Conservation (phyloP, 768 basidiomycete species). For the Terana coerulea region DNA sequence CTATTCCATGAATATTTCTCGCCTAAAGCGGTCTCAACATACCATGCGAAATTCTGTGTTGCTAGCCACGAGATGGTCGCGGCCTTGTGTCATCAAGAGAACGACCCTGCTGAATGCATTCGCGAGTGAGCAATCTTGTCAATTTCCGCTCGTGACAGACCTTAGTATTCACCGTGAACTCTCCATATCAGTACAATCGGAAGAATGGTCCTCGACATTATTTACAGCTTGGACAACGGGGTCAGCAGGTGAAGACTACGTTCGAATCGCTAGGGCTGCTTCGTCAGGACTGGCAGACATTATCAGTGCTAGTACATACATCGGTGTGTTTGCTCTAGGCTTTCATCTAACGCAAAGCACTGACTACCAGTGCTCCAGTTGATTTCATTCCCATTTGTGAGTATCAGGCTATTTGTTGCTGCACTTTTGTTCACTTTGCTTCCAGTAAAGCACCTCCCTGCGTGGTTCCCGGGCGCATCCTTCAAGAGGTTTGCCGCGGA, state of each 20-base stretch:
- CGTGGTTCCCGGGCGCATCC: not conserved
- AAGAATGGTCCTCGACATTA: not conserved
- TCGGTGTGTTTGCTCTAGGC: no score
- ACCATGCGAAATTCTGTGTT: not conserved
- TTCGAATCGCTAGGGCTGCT: no score
- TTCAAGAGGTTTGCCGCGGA: conserved; percentile 39
- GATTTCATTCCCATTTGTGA: conserved; percentile 4
- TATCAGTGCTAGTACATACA: no score
- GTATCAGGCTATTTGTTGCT: not conserved
- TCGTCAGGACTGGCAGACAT: no score
- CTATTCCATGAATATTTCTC: conserved; percentile 12
- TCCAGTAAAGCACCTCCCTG: conserved; percentile 3
- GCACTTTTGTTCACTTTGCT: not conserved
- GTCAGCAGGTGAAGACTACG: no score
- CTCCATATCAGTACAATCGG: not conserved
- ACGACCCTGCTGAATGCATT: not conserved
- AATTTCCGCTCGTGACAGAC: no score
- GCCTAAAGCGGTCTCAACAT: not conserved
- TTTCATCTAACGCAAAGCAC: no score
- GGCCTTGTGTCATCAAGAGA: not conserved
- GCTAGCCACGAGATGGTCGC: conserved; percentile 2
- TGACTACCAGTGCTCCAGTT: not conserved
- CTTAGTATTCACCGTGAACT: no score
- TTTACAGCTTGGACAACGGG: not conserved
- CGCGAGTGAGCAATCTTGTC: not conserved